phyloP scores from a whole-genome alignment of 805 yeast species.

The Maudiozyma bulderi region DNA sequence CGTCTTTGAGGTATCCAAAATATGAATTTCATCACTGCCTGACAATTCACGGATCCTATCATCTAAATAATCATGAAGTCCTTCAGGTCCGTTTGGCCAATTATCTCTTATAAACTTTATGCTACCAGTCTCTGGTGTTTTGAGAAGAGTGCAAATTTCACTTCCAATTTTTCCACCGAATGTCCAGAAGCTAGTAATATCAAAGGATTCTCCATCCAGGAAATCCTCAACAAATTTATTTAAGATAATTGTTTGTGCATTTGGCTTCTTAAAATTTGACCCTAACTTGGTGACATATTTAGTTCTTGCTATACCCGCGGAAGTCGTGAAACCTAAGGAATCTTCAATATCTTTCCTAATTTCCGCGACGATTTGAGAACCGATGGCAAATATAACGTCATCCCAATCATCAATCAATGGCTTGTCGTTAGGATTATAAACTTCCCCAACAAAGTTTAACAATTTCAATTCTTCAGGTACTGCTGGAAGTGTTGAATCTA shows the following conservation, averaged over 20 bases:
- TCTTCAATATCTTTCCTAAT: slow-evolving; percentile 45
- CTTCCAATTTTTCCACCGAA: slow-evolving; percentile 87
- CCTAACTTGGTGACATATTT: slow-evolving; percentile 81
- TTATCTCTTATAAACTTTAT: slow-evolving; percentile 44
- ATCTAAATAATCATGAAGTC: slow-evolving; percentile 15
- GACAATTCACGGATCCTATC: slow-evolving; percentile 1
- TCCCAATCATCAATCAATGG: slow-evolving; percentile 56
- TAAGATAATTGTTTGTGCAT: slow-evolving; percentile 69
- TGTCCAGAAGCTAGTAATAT: slow-evolving; percentile 72
- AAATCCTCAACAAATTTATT: slow-evolving; percentile 42
- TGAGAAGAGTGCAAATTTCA: slow-evolving; percentile 39
- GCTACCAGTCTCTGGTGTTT: slow-evolving; percentile 39
- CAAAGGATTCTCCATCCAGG: slow-evolving; percentile 41
- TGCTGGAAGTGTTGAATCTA: slow-evolving; percentile 19
- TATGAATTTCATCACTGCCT: slow-evolving; percentile 5
- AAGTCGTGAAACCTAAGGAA: slow-evolving; percentile 70
- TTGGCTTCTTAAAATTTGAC: slow-evolving; percentile 76
- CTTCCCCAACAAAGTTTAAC: slow-evolving; percentile 15
- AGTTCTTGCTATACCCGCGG: slow-evolving; percentile 75
- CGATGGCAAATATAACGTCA: slow-evolving; percentile 60
- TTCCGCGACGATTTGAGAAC: slow-evolving; percentile 46
- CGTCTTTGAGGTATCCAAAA: slow-evolving; percentile 34
- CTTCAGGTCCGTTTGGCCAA: slow-evolving; percentile 34
- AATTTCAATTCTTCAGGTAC: slow-evolving; percentile 14
- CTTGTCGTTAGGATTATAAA: slow-evolving; percentile 11